Base-by-base conservation (phyloP, 805 yeast genomes). In the Metschnikowia lunata region DNA sequence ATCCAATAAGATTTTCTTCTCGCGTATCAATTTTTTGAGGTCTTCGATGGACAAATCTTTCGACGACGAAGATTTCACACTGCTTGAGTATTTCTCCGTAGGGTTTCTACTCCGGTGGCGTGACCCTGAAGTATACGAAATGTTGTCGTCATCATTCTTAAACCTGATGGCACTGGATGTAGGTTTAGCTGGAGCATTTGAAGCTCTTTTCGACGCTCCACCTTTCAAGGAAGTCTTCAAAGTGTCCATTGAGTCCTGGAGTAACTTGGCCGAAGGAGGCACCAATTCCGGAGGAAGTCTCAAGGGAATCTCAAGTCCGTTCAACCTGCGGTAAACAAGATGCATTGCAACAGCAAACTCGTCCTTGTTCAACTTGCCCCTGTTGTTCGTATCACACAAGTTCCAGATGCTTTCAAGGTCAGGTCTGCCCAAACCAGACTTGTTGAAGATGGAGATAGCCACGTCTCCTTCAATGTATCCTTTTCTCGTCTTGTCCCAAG, bases 301-400 rank as follows among this genome's bases (percentile, higher is more conserved):
- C 38, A 73, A 60, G 23, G 99, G 99, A 40, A 93, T 67, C n/a
- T 85, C 88, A 51, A 79, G 80, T 2, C 97, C 97, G 59, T 89
- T 90, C 60, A 91, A 70, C 50, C 91, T 78, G 62, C 97, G 79
- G 67, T 93, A 91, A 36, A 91, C 91, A 47, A 91, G 73, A 72
- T 95, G 97, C 98, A 91, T 93, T 29, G 98, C 97, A 30, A 93
- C 89, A 0, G 96, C 85, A 69, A 91, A 93, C 63, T 88, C 96
- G 61, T 91, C 97, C 57, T 80, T 82, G 61, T 87, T 86, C 53
- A 91, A 78, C 59, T 79, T 81, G 5, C 97, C 97, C 43, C 84
- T 76, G 62, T 89, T 85, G 43, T 83, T 82, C 12, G 83, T 77
- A 62, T 93, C 98, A 44, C 90, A 79, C 52, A 91, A 74, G 39